Evolutionary conservation across 441 rosid genomes (phyloP).

Genomic region (Mallotus repandus): DNA sequence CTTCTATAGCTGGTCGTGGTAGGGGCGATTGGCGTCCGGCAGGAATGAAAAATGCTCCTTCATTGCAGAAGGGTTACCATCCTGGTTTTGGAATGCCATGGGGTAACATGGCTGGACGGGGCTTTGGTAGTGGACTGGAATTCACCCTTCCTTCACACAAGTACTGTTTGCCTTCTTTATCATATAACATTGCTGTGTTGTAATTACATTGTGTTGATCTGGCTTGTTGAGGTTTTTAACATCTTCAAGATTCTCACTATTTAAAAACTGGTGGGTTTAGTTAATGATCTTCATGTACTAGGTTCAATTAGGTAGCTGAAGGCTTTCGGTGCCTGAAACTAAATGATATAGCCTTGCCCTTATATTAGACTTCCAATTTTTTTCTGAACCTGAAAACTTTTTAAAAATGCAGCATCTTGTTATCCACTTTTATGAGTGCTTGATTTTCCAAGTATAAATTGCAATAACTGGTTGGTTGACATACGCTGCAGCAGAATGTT

Average conservation of each 20-base stretch:
- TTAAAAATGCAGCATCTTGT: not conserved
- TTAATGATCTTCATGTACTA: not conserved
- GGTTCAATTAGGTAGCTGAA: not conserved
- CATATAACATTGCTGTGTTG: conserved; percentile 7
- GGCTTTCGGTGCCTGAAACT: not conserved
- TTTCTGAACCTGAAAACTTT: not conserved
- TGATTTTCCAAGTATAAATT: not conserved
- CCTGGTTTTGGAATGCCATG: conserved; percentile 62
- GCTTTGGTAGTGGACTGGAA: conserved; percentile 70
- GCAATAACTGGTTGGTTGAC: not conserved
- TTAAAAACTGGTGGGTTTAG: not conserved
- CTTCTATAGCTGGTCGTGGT: conserved; percentile 75
- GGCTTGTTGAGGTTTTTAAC: not conserved
- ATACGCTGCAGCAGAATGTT: not conserved
- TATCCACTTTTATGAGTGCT: not conserved
- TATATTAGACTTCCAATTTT: not conserved
- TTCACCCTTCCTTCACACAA: conserved; percentile 98
- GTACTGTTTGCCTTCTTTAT: conserved; percentile 42
- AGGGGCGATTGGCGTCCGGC: conserved; percentile 94
- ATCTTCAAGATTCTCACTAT: not conserved
- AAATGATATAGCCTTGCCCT: not conserved
- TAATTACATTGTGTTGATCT: not conserved
- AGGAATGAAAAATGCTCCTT: conserved; percentile 63
- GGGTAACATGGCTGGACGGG: conserved; percentile 73
- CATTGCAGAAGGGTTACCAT: conserved; percentile 73